Conservation (phyloP, 345 rosid species). For the Linum tenue region DNA sequence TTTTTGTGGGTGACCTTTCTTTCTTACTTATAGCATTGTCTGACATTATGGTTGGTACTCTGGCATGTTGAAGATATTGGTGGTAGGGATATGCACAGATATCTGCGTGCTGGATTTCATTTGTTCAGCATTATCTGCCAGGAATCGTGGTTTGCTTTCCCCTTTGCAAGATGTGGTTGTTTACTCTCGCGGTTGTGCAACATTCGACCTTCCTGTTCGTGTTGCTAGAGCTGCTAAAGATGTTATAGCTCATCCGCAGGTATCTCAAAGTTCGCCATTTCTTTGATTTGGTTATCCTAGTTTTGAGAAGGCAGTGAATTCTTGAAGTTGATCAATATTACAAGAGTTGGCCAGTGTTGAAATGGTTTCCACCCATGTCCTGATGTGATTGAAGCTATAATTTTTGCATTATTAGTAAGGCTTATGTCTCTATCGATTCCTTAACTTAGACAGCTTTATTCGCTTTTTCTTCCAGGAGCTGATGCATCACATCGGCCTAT, state of each 20-base stretch:
- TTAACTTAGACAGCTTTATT: conserved; percentile 4
- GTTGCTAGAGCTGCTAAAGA: conserved; percentile 44
- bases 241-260: conserved; percentile 79
- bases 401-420: no score
- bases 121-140: conserved; percentile 53
- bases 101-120: conserved; percentile 74
- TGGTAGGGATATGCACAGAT: conserved; percentile 86
- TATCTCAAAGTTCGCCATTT: conserved; percentile 12
- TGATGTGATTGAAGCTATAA: neutral
- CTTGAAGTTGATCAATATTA: no score
- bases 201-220: conserved; percentile 57
- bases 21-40: neutral
- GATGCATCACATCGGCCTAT: conserved; percentile 89
- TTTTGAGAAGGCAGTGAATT: neutral
- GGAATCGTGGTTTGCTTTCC: conserved; percentile 50
- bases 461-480: conserved; percentile 40
- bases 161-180: conserved; percentile 63
- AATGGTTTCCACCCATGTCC: neutral
- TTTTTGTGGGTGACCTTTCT: neutral
- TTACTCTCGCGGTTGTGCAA: conserved; percentile 74
- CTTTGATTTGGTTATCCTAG: neutral
- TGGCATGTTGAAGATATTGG: conserved; percentile 48
- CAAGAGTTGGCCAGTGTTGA: no score
- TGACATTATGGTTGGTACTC: conserved; percentile 6
- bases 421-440: neutral